Percentiles rank a stretch among this genome's conserved stretches.
Conservation (phyloP, 2,329 filamentous ascomycete genomes). For the Pseudogymnoascus sp. region DNA sequence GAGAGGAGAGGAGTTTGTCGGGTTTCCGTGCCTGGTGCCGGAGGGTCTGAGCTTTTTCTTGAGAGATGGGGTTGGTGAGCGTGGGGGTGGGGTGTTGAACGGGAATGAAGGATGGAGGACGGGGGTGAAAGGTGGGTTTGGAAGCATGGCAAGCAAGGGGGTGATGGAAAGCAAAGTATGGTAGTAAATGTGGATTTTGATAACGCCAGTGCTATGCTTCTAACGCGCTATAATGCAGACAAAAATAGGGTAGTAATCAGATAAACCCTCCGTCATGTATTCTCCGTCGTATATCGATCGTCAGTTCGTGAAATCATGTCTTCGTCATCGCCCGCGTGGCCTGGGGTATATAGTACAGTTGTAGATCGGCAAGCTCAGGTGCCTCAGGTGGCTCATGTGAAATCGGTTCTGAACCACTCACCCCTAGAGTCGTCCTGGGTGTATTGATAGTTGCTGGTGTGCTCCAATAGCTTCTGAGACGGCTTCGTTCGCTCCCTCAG, state of each 20-base stretch:
- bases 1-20: not conserved
- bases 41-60: not conserved
- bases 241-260: not conserved
- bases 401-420: not conserved
- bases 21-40: not conserved
- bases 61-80: not conserved
- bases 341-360: not conserved
- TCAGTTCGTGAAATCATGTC: constrained; percentile 1
- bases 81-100: not conserved
- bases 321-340: not conserved
- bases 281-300: not conserved
- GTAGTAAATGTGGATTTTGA: not conserved
- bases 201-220: constrained; percentile 1
- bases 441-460: not conserved
- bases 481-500: not conserved
- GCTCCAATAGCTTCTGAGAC: not conserved
- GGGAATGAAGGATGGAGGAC: not conserved
- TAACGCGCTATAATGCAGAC: not conserved
- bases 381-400: not conserved
- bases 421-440: not conserved
- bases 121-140: not conserved
- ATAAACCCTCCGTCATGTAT: not conserved
- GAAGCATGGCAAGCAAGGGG: not conserved
- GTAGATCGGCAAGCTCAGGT: not conserved
- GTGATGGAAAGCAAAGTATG: not conserved